Evolutionary conservation across 345 rosid species (phyloP), one percentile per base, ranked within the genome.

Genomic region (Aquilaria malaccensis): DNA sequence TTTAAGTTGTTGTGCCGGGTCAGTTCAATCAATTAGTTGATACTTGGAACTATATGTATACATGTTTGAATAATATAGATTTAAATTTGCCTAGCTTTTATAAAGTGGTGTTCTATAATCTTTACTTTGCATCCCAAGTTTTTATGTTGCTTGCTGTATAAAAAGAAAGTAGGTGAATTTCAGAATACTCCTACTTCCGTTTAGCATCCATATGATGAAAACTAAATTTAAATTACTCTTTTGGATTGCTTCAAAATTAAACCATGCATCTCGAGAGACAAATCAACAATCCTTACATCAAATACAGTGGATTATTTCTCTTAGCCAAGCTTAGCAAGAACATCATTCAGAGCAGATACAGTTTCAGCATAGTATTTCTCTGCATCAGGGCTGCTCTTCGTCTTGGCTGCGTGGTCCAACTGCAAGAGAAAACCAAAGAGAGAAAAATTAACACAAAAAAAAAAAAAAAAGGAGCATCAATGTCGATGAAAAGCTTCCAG

Each of bases 341-440:
- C 94, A 67, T 87, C 86, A 71, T 87, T 87, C 65, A 93, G 72
- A 65, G 73, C 14, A 72, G 98, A 77, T 45, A 85, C 87, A 0
- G 98, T 87, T 79, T 81, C 76, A 1, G 85, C 75, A 65, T 89
- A 93, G 69, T 80, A 89, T 75, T 89, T 93, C 82, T 93, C 91
- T 62, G 98, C 98, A 52, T 85, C 76, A 2, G 89, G 65, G 56
- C 73, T 55, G 89, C 85, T 89, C 87, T 87, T 93, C 47, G 68
- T 76, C 86, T 93, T 93, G 15, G 97, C 97, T 47, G 98, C 98
- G 64, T 89, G 70, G 69, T 93, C 98, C 76, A 89, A 63, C 98
- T 93, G 78, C 1, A 50, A 48, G 33, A 48, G 50, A 31, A 2
- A 14, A 58, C 0, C 12, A 45, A 33, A n/a, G 22, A 33, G 33